phyloP scores from a whole-genome alignment of 2,329 filamentous ascomycete species.

The Penicillium sumatraense region DNA sequence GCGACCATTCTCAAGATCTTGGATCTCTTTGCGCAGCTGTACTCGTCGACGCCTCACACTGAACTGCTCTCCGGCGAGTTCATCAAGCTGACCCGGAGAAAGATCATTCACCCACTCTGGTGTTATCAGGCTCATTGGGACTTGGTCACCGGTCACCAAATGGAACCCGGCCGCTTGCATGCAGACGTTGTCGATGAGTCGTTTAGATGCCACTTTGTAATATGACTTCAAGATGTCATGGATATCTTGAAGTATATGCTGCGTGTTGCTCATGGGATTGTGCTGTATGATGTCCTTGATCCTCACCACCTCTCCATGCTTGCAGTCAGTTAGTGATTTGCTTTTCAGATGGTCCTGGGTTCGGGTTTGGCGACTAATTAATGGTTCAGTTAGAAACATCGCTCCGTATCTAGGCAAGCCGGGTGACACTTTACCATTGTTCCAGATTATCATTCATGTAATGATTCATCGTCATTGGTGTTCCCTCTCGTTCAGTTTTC shows the following conservation, averaged over 20 bases:
- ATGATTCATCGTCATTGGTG: neutral
- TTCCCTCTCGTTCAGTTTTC: neutral
- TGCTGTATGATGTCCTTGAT: neutral
- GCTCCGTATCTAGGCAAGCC: no score
- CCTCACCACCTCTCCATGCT: neutral
- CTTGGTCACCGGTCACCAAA: slow-evolving; percentile 48
- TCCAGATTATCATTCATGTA: neutral
- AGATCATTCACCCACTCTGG: slow-evolving; percentile 57
- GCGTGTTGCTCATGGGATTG: neutral
- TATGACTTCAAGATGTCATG: slow-evolving; percentile 55
- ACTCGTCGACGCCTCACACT: neutral
- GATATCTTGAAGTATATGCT: neutral
- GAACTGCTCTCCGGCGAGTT: slow-evolving; percentile 66
- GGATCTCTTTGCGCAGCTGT: neutral
- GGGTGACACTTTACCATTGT: neutral
- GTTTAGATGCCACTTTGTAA: slow-evolving; percentile 64
- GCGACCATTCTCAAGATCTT: neutral
- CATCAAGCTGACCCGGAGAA: slow-evolving; percentile 53
- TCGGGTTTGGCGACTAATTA: no score
- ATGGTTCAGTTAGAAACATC: no score
- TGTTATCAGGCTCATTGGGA: slow-evolving; percentile 59
- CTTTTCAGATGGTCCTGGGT: no score
- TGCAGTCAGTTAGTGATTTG: no score
- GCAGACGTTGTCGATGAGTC: slow-evolving; percentile 67
- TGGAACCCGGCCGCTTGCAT: slow-evolving; percentile 62